phyloP scores from a whole-genome alignment of 2,329 filamentous ascomycete species.

The Aspergillus sojae region DNA sequence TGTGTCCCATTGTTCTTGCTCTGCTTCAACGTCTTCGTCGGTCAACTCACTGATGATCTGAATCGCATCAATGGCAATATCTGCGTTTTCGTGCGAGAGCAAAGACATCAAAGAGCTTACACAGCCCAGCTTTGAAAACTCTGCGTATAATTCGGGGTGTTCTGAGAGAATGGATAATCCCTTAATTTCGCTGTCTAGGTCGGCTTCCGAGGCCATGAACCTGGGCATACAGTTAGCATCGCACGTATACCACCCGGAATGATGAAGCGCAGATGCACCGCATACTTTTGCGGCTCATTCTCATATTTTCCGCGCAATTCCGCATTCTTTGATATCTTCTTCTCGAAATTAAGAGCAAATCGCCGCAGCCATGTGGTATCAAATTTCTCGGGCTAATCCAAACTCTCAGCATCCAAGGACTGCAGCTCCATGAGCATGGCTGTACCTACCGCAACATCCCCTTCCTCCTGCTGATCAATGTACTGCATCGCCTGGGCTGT shows the following conservation, averaged over 20 bases:
- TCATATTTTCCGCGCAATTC: conserved; percentile 86
- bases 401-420: conserved; percentile 28
- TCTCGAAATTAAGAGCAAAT: conserved; percentile 81
- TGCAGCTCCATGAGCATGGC: background rate
- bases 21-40: conserved; percentile 85
- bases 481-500: conserved; percentile 86
- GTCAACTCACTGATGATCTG: conserved; percentile 89
- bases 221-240: conserved; percentile 32
- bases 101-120: conserved; percentile 75
- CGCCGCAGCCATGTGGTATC: conserved; percentile 82
- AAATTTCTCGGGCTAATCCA: conserved; percentile 67
- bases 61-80: conserved; percentile 89
- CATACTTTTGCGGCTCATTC: conserved; percentile 71
- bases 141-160: conserved; percentile 78
- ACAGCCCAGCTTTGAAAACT: conserved; percentile 76
- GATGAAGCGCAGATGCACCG: background rate
- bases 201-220: conserved; percentile 82
- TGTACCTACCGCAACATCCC: conserved; percentile 46
- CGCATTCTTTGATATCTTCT: conserved; percentile 86
- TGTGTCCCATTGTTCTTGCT: conserved; percentile 76
- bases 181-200: conserved; percentile 87
- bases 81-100: conserved; percentile 92
- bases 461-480: conserved; percentile 70
- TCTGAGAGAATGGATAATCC: conserved; percentile 83
- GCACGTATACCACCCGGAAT: background rate